These are phyloP conservation scores for Canna indica DNA, from an alignment of 176 grass and related monocot genomes.

Conservation along the genomic window DNA sequence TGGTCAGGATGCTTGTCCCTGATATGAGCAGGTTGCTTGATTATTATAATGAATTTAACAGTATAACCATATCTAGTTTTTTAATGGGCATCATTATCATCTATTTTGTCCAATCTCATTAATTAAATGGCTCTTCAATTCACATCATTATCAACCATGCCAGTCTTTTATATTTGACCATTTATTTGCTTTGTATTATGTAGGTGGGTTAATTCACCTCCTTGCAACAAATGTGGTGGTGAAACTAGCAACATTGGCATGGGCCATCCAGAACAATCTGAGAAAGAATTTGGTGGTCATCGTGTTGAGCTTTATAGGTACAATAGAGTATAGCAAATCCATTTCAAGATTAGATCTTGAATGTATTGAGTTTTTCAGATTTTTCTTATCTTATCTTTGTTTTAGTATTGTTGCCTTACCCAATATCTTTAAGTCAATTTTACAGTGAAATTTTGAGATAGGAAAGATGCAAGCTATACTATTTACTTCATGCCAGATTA, in stretches of 20 bases:
- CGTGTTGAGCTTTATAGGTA: constrained; percentile 97
- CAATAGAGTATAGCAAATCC: constrained; percentile 13
- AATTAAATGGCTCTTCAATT: too few species aligned
- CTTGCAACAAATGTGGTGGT: constrained; percentile 64
- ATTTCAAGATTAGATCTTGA: constrained; percentile 7
- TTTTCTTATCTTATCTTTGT: background rate
- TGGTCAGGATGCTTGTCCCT: too few species aligned
- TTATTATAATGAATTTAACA: background rate
- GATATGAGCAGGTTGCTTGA: too few species aligned
- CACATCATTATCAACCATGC: background rate
- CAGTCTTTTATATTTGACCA: background rate
- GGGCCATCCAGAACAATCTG: constrained; percentile 54
- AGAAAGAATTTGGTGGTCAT: constrained; percentile 65
- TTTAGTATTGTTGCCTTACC: too few species aligned
- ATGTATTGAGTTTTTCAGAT: constrained; percentile 9
- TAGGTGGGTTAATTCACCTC: constrained; percentile 86
- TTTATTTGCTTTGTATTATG: constrained; percentile 24
- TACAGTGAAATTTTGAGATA: constrained; percentile 11
- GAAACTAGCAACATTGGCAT: constrained; percentile 63
- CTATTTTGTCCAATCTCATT: too few species aligned
- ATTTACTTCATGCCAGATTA: background rate
- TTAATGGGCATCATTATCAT: too few species aligned
- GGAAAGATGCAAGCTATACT: constrained; percentile 20
- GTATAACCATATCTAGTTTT: too few species aligned
- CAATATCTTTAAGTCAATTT: too few species aligned